phyloP scores from a whole-genome alignment of 1,139 yeast species.

The Pichia sp. region DNA sequence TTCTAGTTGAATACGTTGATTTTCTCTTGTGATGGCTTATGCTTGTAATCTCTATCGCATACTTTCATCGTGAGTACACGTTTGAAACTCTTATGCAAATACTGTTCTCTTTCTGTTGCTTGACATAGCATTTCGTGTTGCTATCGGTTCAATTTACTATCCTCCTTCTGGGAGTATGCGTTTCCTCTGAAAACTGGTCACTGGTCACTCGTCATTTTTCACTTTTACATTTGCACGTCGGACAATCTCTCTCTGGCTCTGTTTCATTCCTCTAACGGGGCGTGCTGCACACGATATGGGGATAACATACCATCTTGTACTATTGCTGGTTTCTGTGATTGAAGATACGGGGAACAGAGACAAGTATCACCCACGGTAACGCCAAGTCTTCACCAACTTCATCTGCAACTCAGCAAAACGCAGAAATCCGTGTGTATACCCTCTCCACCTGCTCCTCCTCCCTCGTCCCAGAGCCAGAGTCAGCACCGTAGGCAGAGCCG shows the following conservation, averaged over 20 bases:
- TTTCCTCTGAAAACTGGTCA: neutral
- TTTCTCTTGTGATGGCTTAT: no score
- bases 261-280: neutral
- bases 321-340: conserved; percentile 14
- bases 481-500: neutral
- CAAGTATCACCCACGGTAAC: neutral
- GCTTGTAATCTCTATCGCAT: no score
- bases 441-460: neutral
- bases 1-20: no score
- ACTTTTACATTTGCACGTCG: neutral
- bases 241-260: neutral
- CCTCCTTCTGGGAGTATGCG: neutral
- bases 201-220: neutral
- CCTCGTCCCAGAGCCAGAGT: neutral
- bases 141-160: neutral
- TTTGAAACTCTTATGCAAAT: no score
- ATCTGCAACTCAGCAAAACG: neutral
- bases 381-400: neutral
- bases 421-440: neutral
- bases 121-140: neutral
- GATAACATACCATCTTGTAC: conserved; percentile 23
- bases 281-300: neutral
- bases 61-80: no score
- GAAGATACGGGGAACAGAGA: neutral
- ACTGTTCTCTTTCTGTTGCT: no score